Evolutionary conservation across 2,329 filamentous ascomycete species (phyloP).

Genomic region (Ophiostoma sp.): DNA sequence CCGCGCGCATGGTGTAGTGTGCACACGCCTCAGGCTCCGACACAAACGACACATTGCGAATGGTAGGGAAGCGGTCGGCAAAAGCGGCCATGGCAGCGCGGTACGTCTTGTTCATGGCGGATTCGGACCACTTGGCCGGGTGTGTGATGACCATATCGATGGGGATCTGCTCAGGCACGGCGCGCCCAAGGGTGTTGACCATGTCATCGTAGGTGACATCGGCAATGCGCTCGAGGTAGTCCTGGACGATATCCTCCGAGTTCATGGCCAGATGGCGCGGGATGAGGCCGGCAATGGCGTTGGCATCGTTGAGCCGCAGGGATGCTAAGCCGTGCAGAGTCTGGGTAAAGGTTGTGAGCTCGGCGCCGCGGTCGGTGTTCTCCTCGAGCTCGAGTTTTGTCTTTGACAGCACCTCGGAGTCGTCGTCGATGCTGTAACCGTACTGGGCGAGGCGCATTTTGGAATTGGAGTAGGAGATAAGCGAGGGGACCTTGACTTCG

Average conservation of each 20-base stretch:
- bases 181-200: conserved; percentile 9
- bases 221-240: conserved; percentile 25
- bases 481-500: conserved; percentile 26
- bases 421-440: conserved; percentile 24
- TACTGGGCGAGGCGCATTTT: conserved; percentile 19
- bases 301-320: conserved; percentile 17
- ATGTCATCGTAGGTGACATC: conserved; percentile 22
- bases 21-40: conserved; percentile 27
- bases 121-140: conserved; percentile 24
- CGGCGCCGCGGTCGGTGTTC: conserved; percentile 9
- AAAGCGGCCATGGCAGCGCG: conserved; percentile 25
- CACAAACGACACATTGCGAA: conserved; percentile 24
- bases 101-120: conserved; percentile 25
- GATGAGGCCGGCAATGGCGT: conserved; percentile 16
- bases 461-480: conserved; percentile 24
- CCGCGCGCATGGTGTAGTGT: conserved; percentile 27
- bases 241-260: conserved; percentile 24
- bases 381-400: conserved; percentile 27
- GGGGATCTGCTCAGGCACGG: conserved; percentile 21
- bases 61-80: conserved; percentile 20
- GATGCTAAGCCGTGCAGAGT: conserved; percentile 20
- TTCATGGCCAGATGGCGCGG: conserved; percentile 23
- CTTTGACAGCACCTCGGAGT: conserved; percentile 22
- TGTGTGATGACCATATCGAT: conserved; percentile 27
- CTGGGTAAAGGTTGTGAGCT: conserved; percentile 22